A percentile compares a stretch with the other conserved stretches of the same genome.
Conservation (phyloP, 78 protist genomes). For the Planoprotostelium fungivorum region DNA sequence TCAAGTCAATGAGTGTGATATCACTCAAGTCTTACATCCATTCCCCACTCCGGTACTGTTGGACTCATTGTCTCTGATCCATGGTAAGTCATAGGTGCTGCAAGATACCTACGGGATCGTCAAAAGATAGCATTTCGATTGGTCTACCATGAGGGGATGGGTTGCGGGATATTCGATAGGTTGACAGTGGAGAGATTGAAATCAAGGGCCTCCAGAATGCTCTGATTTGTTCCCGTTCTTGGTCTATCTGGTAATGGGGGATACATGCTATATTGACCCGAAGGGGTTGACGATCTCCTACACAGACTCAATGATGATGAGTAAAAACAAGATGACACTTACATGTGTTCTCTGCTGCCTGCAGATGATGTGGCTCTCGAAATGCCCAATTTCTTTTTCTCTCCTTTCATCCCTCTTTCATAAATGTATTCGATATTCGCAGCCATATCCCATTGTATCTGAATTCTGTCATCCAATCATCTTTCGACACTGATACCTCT, state of each 20-base stretch:
- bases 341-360: background rate
- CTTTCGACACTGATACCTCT: background rate
- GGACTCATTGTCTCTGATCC: background rate
- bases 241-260: background rate
- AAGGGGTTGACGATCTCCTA: background rate
- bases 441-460: background rate
- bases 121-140: background rate
- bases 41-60: background rate
- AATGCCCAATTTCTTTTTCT: background rate
- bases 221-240: background rate
- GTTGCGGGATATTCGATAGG: background rate
- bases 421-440: background rate
- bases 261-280: background rate
- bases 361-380: background rate
- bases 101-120: background rate
- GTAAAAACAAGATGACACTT: background rate
- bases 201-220: background rate
- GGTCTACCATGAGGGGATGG: background rate
- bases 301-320: background rate
- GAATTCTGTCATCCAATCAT: background rate
- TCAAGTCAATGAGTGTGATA: too few relatives aligned
- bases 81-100: background rate
- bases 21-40: background rate
- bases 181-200: background rate
- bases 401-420: background rate